A percentile compares a stretch with the other conserved stretches of the same genome.
phyloP scores from a whole-genome alignment of 2,329 filamentous ascomycete genomes.

The Xylariaceae sp. region DNA sequence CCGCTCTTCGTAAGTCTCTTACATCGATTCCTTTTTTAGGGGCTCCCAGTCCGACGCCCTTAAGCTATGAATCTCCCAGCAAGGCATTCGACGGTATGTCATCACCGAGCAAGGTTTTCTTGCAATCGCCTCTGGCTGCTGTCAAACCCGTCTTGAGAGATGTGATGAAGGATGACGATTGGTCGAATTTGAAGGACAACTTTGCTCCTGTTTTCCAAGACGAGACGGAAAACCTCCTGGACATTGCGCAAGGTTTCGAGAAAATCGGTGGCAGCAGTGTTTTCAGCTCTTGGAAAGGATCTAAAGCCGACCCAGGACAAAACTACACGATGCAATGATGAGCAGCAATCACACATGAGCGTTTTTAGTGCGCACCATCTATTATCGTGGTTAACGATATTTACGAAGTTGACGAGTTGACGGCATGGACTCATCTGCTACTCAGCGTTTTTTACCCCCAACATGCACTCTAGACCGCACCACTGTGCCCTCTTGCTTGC shows the following conservation, averaged over 20 bases:
- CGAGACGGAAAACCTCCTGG: slow-evolving; percentile 55
- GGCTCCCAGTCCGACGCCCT: slow-evolving; percentile 37
- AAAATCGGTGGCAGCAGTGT: slow-evolving; percentile 56
- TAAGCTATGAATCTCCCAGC: slow-evolving; percentile 50
- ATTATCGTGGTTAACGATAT: slow-evolving; percentile 24
- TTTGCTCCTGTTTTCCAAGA: slow-evolving; percentile 52
- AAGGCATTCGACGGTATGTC: slow-evolving; percentile 51
- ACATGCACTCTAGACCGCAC: slow-evolving; percentile 12
- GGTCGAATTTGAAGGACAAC: slow-evolving; percentile 44
- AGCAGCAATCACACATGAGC: background rate
- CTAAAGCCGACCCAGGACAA: slow-evolving; percentile 34
- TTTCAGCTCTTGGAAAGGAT: slow-evolving; percentile 27
- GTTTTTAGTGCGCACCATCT: slow-evolving; percentile 14
- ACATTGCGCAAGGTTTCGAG: slow-evolving; percentile 70
- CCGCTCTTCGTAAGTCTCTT: slow-evolving; percentile 45
- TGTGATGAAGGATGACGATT: slow-evolving; percentile 37
- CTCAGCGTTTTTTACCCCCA: background rate
- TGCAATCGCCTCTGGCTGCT: slow-evolving; percentile 36
- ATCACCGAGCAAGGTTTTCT: slow-evolving; percentile 50
- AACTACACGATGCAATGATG: slow-evolving; percentile 31
- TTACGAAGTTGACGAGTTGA: slow-evolving; percentile 17
- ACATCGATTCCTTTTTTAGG: slow-evolving; percentile 48
- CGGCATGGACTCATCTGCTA: slow-evolving; percentile 8
- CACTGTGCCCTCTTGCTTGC: slow-evolving; percentile 19
- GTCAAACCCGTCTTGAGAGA: slow-evolving; percentile 32